A percentile compares a stretch with the other conserved stretches of the same genome.
phyloP scores from a whole-genome alignment of 108 stramenopile genomes.

The Cyclotella kingstonii region DNA sequence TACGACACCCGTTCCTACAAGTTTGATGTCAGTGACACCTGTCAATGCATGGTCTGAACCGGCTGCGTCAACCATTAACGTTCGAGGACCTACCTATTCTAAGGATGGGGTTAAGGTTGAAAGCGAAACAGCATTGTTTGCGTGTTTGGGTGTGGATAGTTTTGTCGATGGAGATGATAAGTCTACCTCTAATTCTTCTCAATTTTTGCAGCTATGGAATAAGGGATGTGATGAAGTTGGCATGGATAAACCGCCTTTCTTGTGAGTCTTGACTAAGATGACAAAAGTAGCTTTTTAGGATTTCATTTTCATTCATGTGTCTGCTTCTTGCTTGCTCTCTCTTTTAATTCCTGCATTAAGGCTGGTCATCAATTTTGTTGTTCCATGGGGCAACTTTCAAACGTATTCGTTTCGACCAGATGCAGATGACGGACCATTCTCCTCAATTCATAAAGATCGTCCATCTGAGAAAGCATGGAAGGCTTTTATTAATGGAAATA shows the following conservation, averaged over 20 bases:
- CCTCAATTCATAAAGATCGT: slow-evolving; percentile 8
- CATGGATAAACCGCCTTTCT: slow-evolving; percentile 27
- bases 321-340: not conserved
- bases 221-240: slow-evolving; percentile 27
- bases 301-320: not conserved
- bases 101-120: slow-evolving; percentile 31
- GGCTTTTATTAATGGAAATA: slow-evolving; percentile 34
- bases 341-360: not conserved
- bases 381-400: slow-evolving; percentile 55
- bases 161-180: slow-evolving; percentile 15
- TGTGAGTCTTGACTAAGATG: slow-evolving; percentile 17
- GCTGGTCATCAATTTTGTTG: slow-evolving; percentile 18
- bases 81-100: slow-evolving; percentile 30
- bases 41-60: slow-evolving; percentile 43
- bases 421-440: slow-evolving; percentile 44
- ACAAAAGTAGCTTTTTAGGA: not conserved
- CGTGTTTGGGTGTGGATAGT: slow-evolving; percentile 48
- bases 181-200: slow-evolving; percentile 13
- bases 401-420: slow-evolving; percentile 42
- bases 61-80: slow-evolving; percentile 28
- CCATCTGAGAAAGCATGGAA: slow-evolving; percentile 45
- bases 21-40: slow-evolving; percentile 4
- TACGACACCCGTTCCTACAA: not conserved
- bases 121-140: slow-evolving; percentile 34
- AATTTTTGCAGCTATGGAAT: slow-evolving; percentile 32